Base-by-base conservation (phyloP, 2,329 filamentous ascomycete genomes). In the Cadophora luteo-olivacea region DNA sequence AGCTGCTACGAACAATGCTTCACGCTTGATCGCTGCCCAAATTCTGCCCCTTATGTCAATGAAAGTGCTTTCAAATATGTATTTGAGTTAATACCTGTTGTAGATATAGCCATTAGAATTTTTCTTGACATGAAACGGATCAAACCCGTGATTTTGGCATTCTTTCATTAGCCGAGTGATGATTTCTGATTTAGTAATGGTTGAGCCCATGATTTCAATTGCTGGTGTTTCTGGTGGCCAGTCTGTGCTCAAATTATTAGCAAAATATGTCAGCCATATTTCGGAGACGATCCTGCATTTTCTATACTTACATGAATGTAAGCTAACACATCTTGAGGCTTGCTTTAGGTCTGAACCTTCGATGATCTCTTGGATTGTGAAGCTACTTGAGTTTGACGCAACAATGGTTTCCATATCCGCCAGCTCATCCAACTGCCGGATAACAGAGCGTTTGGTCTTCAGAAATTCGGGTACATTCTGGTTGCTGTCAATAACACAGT, bases 371-470 rank as follows among this genome's bases (percentile, higher is more conserved):
- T 75, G 74, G 24, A 82, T 82, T 3, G 79, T 78, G 68, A 82
- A 83, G 60, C 82, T 84, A 71, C 82, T 84, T 0, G 83, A 84
- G 65, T 84, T 84, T 0, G 82, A 83, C 0, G 82, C 82, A 64
- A 84, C 79, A 9, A 83, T 81, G 0, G 79, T 79, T 0, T 78
- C 74, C 0, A 73, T 65, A 0, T 75, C 70, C 0, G 82, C 78
- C 1, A 80, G 61, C 1, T 74, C 68, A 70, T 84, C 82, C 4
- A 84, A 75, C 45, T 83, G 70, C 1, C 69, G 38, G 16, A 84
- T 76, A 5, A 83, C 74, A 3, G 76, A 72, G 51, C 74, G 76
- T 70, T 84, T 84, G 14, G 82, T 69, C 0, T 74, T 51, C 12
- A 84, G 71, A 49, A 76, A 77, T 69, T 84, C 82, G 0, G 83